Evolutionary conservation across 306 rosid genomes (phyloP), one percentile per base, ranked within the genome.

Genomic region (Dalbergia cochinchinensis): DNA sequence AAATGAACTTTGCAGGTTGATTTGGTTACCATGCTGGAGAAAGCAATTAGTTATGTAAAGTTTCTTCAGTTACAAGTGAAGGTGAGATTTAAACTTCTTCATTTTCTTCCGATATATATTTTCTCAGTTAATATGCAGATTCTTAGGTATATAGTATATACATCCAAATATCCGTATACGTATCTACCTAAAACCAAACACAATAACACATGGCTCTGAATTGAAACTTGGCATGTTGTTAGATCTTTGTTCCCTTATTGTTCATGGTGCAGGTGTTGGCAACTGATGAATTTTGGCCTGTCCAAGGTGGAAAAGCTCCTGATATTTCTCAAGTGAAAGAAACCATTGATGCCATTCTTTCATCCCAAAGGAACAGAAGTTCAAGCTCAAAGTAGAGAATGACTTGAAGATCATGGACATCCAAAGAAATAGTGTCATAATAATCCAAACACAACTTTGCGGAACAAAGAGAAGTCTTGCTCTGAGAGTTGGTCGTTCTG

Each of bases 31-130:
- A 94, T 94, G 98, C 84, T 94, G 80, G 98, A 94, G 85, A 94
- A 94, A 80, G 98, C 98, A 34, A 87, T 90, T 64, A 86, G 88
- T 65, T 94, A 94, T 77, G 98, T 94, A 12, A 91, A 94, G 81
- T 94, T 94, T 84, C 98, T 94, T 83, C 98, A 94, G 37, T 54
- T 94, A 59, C 98, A 94, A 90, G 95, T 91, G 69, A 94, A 94
- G 97, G 97, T 93, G 74, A 42, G 82, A 34, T 45, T 66, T 50
- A 12, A 65, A 37, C 16, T 85, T 37, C 58, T 51, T 62, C 59
- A 39, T 33, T 5, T 33, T 45, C 8, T 13, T 16, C 22, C n/a
- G 12, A 22, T 57, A 12, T 89, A 42, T 88, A 88, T 55, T 15
- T 13, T 42, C 14, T 13, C 8, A 12, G 12, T 26, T 26, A 26